phyloP scores from a whole-genome alignment of 768 basidiomycete species.

The Mycena crocata region DNA sequence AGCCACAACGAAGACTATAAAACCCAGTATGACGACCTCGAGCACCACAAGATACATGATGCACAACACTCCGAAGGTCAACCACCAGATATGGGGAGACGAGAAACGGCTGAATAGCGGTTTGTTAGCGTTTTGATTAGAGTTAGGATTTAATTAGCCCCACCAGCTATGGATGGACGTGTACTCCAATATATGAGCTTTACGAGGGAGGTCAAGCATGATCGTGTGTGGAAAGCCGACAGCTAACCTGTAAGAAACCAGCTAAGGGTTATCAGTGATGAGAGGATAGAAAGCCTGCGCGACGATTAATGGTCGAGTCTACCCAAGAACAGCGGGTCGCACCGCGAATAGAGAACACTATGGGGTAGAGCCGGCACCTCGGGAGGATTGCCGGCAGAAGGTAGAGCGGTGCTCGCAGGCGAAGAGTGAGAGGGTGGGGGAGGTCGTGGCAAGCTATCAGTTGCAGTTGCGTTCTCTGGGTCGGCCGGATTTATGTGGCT shows the following conservation, averaged over 20 bases:
- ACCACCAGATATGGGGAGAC: slow-evolving; percentile 90
- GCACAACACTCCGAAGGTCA: slow-evolving; percentile 82
- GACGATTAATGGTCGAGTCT: slow-evolving; percentile 37
- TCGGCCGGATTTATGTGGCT: slow-evolving; percentile 27
- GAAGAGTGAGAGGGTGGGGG: not conserved
- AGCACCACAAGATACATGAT: slow-evolving; percentile 75
- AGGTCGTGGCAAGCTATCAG: not conserved
- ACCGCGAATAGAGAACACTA: slow-evolving; percentile 54
- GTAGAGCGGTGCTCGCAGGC: not conserved
- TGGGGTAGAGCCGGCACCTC: slow-evolving; percentile 40
- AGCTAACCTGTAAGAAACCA: slow-evolving; percentile 74
- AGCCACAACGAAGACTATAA: slow-evolving; percentile 82
- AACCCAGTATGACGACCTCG: slow-evolving; percentile 79
- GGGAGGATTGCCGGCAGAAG: slow-evolving; percentile 14
- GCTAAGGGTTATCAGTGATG: slow-evolving; percentile 76
- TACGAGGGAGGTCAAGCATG: not conserved
- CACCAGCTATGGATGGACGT: slow-evolving; percentile 82
- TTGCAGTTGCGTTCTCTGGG: slow-evolving; percentile 17
- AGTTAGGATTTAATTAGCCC: no score
- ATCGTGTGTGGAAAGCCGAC: not conserved
- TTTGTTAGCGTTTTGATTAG: no score
- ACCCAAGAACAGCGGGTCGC: slow-evolving; percentile 39
- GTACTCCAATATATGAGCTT: slow-evolving; percentile 81
- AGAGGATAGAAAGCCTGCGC: slow-evolving; percentile 48
- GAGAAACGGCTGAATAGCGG: no score